Evolutionary conservation across 257 asterid species (phyloP).

Genomic region (Linderniella brevidens): DNA sequence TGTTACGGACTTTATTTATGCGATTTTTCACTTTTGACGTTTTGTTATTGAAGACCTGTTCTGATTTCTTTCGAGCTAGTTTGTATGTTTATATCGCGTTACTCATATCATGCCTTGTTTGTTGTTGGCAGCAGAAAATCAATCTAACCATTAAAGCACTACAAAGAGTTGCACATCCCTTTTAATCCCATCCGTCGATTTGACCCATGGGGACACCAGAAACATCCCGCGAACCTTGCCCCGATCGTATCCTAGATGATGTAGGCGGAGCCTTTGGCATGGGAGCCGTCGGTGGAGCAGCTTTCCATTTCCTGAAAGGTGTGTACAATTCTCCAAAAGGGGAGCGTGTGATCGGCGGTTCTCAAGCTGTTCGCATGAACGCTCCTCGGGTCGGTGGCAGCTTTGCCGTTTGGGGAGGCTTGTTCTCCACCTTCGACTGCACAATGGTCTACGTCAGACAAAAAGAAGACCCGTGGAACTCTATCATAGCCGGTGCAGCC

Average conservation of each 20-base stretch:
- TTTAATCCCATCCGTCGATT: background rate
- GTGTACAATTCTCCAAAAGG: conserved; percentile 69
- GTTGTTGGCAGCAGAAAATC: no score
- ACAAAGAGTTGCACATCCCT: no score
- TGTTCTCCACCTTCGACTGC: conserved; percentile 83
- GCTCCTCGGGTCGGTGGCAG: conserved; percentile 95
- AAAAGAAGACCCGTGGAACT: conserved; percentile 91
- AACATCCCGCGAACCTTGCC: conserved; percentile 85
- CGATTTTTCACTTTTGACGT: no score
- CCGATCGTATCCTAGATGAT: conserved; percentile 79
- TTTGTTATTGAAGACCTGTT: no score
- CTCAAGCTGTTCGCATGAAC: conserved; percentile 88
- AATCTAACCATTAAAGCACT: no score
- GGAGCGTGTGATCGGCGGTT: conserved; percentile 59
- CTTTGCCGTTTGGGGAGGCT: conserved; percentile 97
- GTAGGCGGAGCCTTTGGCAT: conserved; percentile 79
- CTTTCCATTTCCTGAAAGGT: conserved; percentile 79
- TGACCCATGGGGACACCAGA: conserved; percentile 69
- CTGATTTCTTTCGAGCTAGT: no score
- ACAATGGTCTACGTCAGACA: conserved; percentile 70
- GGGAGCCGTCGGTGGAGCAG: conserved; percentile 85
- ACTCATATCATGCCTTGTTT: no score
- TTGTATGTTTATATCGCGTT: no score
- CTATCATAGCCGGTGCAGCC: conserved; percentile 86
- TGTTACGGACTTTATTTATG: no score